Evolutionary conservation across 129 eudicot genomes (phyloP).

Genomic region (Tanacetum coccineum): DNA sequence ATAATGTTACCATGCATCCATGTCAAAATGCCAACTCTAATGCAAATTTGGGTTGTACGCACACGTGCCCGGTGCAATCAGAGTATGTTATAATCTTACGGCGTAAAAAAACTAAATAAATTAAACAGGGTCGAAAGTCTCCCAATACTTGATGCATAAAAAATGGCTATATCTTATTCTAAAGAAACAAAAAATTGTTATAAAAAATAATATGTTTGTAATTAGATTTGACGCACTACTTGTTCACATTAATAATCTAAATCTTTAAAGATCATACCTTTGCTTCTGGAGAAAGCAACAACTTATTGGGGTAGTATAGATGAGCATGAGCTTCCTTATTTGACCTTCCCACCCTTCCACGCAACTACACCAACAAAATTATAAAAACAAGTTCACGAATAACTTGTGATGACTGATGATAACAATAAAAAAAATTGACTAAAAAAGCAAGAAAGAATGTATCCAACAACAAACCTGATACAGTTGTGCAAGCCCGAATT

Average conservation of each 20-base stretch:
- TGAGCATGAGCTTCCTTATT: slow-evolving; percentile 97
- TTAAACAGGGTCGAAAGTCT: too few relatives aligned
- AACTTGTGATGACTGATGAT: not conserved
- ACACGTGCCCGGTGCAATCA: too few relatives aligned
- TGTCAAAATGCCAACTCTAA: too few relatives aligned
- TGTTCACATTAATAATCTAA: not conserved
- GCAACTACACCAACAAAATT: slow-evolving; percentile 48
- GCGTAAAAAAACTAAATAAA: too few relatives aligned
- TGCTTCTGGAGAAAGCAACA: slow-evolving; percentile 83
- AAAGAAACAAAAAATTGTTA: too few relatives aligned
- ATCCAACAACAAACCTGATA: slow-evolving; percentile 55
- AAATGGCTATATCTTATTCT: too few relatives aligned
- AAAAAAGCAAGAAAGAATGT: not conserved
- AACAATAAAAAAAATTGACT: not conserved
- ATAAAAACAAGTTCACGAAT: slow-evolving; percentile 16
- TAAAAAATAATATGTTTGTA: too few relatives aligned
- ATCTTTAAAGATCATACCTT: slow-evolving; percentile 37
- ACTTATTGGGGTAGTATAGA: slow-evolving; percentile 81
- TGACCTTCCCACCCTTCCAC: slow-evolving; percentile 97
- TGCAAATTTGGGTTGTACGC: too few relatives aligned
- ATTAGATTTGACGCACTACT: too few relatives aligned
- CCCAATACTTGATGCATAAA: too few relatives aligned
- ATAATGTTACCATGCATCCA: too few relatives aligned
- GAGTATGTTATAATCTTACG: too few relatives aligned
- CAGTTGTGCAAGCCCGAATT: slow-evolving; percentile 90